Conservation (phyloP, 1,284 basidiomycete species). For the Mycena sp. region DNA sequence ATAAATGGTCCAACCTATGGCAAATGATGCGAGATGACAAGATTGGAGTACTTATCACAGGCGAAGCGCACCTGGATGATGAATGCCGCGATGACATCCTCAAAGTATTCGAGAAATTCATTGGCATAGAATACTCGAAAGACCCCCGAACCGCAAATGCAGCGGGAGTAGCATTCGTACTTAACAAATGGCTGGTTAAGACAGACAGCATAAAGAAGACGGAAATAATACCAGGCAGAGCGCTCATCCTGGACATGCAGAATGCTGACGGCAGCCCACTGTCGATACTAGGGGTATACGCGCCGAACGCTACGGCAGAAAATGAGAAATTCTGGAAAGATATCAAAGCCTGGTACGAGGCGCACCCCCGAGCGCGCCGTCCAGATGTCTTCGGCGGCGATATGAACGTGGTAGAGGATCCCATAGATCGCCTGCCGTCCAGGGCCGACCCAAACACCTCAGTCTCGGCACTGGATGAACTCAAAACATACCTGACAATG, state of each 20-base stretch:
- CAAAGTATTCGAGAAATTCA: no score
- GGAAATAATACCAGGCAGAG: not conserved
- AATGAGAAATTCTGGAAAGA: constrained; percentile 23
- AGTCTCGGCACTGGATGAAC: not conserved
- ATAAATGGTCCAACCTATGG: no score
- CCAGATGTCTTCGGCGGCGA: constrained; percentile 29
- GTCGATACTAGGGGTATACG: constrained; percentile 27
- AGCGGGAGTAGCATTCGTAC: constrained; percentile 16
- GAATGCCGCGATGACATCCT: no score
- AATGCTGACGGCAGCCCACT: no score
- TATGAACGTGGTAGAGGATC: constrained; percentile 29
- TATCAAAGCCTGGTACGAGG: not conserved
- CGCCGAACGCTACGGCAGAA: constrained; percentile 31
- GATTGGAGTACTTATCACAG: no score
- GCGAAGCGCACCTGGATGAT: no score
- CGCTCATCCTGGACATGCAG: not conserved
- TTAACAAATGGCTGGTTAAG: constrained; percentile 1
- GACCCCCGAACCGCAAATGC: not conserved
- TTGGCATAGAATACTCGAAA: constrained; percentile 18
- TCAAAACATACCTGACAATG: not conserved
- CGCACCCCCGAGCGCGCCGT: not conserved
- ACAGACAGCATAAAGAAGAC: not conserved
- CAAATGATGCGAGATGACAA: no score
- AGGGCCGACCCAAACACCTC: not conserved
- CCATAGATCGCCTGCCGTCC: constrained; percentile 27